Evolutionary conservation across 192 early-diverging fungal species (phyloP).

Genomic region (Pilobolus umbonatus): DNA sequence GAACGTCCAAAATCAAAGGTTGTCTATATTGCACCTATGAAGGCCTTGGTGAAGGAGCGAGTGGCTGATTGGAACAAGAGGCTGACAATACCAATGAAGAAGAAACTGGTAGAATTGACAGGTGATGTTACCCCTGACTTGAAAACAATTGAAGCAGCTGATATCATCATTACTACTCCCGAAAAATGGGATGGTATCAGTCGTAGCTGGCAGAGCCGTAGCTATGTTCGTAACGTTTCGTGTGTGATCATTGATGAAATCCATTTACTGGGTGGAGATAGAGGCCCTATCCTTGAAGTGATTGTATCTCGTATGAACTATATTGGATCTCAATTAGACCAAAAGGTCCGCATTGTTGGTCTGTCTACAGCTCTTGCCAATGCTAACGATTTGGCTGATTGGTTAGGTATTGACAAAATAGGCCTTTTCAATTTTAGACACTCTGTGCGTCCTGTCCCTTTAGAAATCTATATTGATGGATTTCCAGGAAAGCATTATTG

Average conservation of each 20-base stretch:
- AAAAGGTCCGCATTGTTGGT: slow-evolving; percentile 87
- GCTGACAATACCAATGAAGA: slow-evolving; percentile 69
- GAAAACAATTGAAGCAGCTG: slow-evolving; percentile 76
- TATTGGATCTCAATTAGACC: slow-evolving; percentile 74
- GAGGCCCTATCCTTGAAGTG: slow-evolving; percentile 95
- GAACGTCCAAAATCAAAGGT: slow-evolving; percentile 58
- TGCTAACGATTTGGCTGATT: slow-evolving; percentile 91
- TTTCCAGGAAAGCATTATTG: slow-evolving; percentile 97
- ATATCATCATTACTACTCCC: slow-evolving; percentile 97
- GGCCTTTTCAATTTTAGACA: slow-evolving; percentile 97
- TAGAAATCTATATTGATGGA: slow-evolving; percentile 97
- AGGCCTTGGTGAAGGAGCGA: slow-evolving; percentile 95
- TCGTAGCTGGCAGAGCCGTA: slow-evolving; percentile 86
- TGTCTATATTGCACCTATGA: slow-evolving; percentile 97
- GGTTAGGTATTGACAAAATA: slow-evolving; percentile 83
- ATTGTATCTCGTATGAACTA: slow-evolving; percentile 99
- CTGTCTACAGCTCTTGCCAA: slow-evolving; percentile 96
- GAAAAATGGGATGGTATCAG: slow-evolving; percentile 99
- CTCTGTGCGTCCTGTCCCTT: slow-evolving; percentile 93
- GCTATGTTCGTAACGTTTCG: slow-evolving; percentile 83
- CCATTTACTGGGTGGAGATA: slow-evolving; percentile 93
- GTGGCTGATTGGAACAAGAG: slow-evolving; percentile 90
- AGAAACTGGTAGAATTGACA: slow-evolving; percentile 89
- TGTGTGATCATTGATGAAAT: slow-evolving; percentile 98
- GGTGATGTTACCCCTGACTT: slow-evolving; percentile 95